A percentile compares a stretch with the other conserved stretches of the same genome.
These are phyloP conservation scores for Schrenkiella parvula DNA, from an alignment of 345 rosid species.

Conservation along the genomic window DNA sequence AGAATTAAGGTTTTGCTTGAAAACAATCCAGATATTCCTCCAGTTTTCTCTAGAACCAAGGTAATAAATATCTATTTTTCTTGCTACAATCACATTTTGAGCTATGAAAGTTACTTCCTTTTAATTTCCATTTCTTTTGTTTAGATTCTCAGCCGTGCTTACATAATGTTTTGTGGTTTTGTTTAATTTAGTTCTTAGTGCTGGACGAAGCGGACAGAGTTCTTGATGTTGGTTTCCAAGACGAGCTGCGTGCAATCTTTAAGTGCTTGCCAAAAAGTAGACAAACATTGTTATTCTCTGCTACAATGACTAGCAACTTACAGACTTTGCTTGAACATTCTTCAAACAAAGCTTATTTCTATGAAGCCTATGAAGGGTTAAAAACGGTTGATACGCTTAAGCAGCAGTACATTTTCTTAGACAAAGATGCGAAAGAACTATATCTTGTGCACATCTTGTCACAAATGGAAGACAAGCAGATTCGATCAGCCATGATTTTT, in stretches of 20 bases:
- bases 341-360: slow-evolving; percentile 84
- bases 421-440: slow-evolving; percentile 79
- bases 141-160: neutral
- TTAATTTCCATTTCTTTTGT: neutral
- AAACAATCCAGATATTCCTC: slow-evolving; percentile 72
- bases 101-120: neutral
- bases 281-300: slow-evolving; percentile 88
- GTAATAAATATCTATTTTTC: slow-evolving; percentile 29
- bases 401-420: slow-evolving; percentile 68
- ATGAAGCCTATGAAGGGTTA: slow-evolving; percentile 93
- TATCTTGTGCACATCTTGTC: slow-evolving; percentile 75
- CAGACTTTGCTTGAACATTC: slow-evolving; percentile 69
- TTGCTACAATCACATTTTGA: neutral
- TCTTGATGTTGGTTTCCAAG: slow-evolving; percentile 93
- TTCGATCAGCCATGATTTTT: slow-evolving; percentile 87
- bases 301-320: slow-evolving; percentile 84
- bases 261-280: slow-evolving; percentile 68
- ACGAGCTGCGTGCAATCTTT: slow-evolving; percentile 65
- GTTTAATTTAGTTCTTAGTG: slow-evolving; percentile 69
- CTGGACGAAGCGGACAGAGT: slow-evolving; percentile 98
- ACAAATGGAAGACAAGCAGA: slow-evolving; percentile 76
- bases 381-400: slow-evolving; percentile 84
- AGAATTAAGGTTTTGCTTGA: slow-evolving; percentile 80
- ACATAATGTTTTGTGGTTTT: neutral
- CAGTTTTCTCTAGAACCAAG: slow-evolving; percentile 77